A percentile compares a stretch with the other conserved stretches of the same genome.
These are phyloP conservation scores for Pyrenophora teres DNA, from an alignment of 2,329 filamentous ascomycete genomes.

Conservation along the genomic window DNA sequence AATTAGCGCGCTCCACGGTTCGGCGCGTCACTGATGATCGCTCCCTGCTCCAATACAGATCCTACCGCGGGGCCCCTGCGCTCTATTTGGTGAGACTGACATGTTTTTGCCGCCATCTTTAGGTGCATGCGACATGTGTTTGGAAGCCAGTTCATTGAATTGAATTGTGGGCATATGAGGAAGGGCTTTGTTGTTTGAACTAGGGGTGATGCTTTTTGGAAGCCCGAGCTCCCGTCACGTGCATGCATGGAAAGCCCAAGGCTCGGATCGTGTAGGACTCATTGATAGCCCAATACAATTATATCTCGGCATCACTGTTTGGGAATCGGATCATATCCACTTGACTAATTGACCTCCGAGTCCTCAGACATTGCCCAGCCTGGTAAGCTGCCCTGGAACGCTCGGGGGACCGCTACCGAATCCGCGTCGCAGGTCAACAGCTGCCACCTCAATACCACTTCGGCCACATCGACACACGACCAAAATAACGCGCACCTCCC, in stretches of 20 bases:
- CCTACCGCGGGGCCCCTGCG: background rate
- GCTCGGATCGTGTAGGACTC: background rate
- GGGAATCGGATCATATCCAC: too few relatives aligned
- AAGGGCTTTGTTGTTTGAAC: too few relatives aligned
- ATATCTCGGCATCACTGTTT: too few relatives aligned
- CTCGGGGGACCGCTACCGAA: conserved; percentile 17
- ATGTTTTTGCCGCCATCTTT: too few relatives aligned
- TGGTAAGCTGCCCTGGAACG: background rate
- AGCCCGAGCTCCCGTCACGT: conserved; percentile 9
- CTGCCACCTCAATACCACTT: conserved; percentile 10
- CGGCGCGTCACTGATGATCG: conserved; percentile 7
- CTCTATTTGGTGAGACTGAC: too few relatives aligned
- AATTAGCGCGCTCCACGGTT: conserved; percentile 19
- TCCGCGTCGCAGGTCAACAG: conserved; percentile 7
- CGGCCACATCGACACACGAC: conserved; percentile 3
- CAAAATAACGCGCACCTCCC: conserved; percentile 11
- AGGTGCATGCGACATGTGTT: too few relatives aligned
- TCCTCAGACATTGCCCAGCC: background rate
- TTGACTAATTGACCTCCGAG: too few relatives aligned
- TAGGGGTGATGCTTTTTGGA: background rate
- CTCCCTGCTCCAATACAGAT: background rate
- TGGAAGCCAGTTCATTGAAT: too few relatives aligned
- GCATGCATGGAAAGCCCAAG: background rate
- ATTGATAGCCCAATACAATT: too few relatives aligned
- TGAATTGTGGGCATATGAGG: too few relatives aligned